These are phyloP conservation scores for Mimosa pudica DNA, from an alignment of 306 rosid species.

Conservation along the genomic window DNA sequence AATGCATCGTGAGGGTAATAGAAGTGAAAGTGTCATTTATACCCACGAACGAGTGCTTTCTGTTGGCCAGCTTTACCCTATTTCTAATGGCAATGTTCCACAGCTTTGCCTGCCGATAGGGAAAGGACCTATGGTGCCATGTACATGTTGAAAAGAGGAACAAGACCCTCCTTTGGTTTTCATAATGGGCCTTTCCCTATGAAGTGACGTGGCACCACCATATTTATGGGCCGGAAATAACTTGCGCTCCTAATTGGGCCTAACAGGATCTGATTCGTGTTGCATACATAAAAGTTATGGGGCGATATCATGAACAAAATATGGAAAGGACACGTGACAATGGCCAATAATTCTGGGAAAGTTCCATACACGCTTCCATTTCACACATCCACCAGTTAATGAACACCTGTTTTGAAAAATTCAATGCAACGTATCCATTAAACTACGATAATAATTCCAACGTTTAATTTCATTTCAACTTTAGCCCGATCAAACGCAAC, in stretches of 20 bases:
- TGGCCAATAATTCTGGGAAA: slow-evolving; percentile 25
- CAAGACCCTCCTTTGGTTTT: not conserved
- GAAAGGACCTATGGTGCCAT: not conserved
- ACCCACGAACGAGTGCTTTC: not conserved
- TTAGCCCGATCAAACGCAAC: not conserved
- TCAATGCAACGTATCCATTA: not conserved
- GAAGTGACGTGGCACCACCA: not conserved
- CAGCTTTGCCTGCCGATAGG: not conserved
- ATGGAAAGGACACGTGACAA: not conserved
- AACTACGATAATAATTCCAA: not conserved
- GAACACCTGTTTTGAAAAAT: slow-evolving; percentile 1
- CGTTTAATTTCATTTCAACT: not conserved
- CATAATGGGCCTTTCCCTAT: not conserved
- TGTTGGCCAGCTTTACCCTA: not conserved
- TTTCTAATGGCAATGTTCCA: not conserved
- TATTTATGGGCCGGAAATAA: not conserved
- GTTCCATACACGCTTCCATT: slow-evolving; percentile 29
- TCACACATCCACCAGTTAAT: not conserved
- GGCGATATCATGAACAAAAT: not conserved
- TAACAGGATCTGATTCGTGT: not conserved
- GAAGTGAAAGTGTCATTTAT: not conserved
- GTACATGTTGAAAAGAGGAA: not conserved
- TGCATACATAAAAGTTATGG: not conserved
- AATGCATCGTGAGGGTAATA: not conserved
- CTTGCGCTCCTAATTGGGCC: not conserved